A percentile compares a stretch with the other conserved stretches of the same genome.
These are phyloP conservation scores for Sphaerulina populicola DNA, from an alignment of 2,329 filamentous ascomycete genomes.

Conservation along the genomic window DNA sequence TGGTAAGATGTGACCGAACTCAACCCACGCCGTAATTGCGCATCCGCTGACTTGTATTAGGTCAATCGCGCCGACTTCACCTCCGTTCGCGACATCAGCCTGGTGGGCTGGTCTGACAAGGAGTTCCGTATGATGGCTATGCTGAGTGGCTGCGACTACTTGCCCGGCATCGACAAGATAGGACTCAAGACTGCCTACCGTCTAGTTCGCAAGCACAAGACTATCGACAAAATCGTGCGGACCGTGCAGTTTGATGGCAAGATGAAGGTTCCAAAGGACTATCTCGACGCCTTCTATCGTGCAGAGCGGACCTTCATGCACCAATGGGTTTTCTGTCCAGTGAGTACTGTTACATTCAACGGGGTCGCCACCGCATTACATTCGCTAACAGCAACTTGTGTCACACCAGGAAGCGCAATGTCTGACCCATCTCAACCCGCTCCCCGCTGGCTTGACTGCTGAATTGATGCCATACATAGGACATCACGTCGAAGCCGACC, in stretches of 20 bases:
- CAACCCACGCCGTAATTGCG: too few relatives aligned
- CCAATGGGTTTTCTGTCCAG: conserved; percentile 86
- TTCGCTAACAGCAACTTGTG: not conserved
- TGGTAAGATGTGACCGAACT: conserved; percentile 40
- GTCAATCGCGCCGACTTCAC: conserved; percentile 81
- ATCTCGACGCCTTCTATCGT: conserved; percentile 70
- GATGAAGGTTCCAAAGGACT: conserved; percentile 68
- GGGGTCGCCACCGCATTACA: not conserved
- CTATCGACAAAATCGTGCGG: conserved; percentile 69
- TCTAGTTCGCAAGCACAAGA: conserved; percentile 82
- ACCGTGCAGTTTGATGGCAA: conserved; percentile 87
- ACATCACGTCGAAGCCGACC: conserved; percentile 43
- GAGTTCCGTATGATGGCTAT: conserved; percentile 96
- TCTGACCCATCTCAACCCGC: conserved; percentile 66
- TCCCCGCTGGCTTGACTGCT: conserved; percentile 54
- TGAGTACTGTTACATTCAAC: not conserved
- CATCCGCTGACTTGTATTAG: not conserved
- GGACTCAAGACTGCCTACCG: conserved; percentile 91
- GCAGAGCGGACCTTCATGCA: conserved; percentile 90
- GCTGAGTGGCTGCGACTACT: conserved; percentile 89
- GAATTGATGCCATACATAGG: conserved; percentile 78
- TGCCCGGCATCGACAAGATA: conserved; percentile 74
- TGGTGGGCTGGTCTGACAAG: conserved; percentile 83
- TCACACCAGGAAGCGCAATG: conserved; percentile 43
- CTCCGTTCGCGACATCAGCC: conserved; percentile 74